phyloP scores from a whole-genome alignment of 768 basidiomycete genomes.

The Lactarius vividus region DNA sequence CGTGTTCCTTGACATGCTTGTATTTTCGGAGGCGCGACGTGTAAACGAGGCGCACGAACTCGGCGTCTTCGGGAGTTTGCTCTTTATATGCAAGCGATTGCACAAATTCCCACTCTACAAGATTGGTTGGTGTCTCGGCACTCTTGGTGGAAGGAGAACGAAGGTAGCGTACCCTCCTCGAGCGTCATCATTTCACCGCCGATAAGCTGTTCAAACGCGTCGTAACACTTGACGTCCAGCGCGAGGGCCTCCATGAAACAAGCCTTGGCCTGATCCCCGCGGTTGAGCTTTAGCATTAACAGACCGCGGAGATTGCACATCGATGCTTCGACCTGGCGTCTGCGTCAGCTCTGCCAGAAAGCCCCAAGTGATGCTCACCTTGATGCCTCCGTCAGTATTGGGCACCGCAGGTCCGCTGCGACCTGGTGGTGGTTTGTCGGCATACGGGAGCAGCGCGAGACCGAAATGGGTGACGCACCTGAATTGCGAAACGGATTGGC shows the following conservation, averaged over 20 bases:
- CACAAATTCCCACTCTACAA: conserved; percentile 94
- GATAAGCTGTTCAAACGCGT: conserved; percentile 87
- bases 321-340: conserved; percentile 83
- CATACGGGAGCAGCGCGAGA: conserved; percentile 20
- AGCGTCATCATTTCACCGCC: conserved; percentile 95
- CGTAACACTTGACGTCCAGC: conserved; percentile 95
- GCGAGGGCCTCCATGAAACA: conserved; percentile 95
- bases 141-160: neutral
- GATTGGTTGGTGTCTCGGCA: neutral
- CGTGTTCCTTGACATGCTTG: conserved; percentile 80
- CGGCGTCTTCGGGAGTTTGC: conserved; percentile 84
- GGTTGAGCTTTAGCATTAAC: conserved; percentile 91
- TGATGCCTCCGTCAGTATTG: conserved; percentile 91
- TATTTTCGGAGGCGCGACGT: conserved; percentile 89
- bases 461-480: conserved; percentile 39
- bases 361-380: conserved; percentile 46
- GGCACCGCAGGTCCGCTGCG: conserved; percentile 68
- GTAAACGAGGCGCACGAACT: conserved; percentile 92
- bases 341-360: neutral
- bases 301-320: conserved; percentile 94
- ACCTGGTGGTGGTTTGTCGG: conserved; percentile 36
- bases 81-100: conserved; percentile 76
- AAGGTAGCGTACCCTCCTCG: conserved; percentile 71
- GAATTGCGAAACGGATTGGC: conserved; percentile 82
- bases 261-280: conserved; percentile 86